phyloP scores from a whole-genome alignment of 2,329 filamentous ascomycete genomes.

The Saccharata proteae region DNA sequence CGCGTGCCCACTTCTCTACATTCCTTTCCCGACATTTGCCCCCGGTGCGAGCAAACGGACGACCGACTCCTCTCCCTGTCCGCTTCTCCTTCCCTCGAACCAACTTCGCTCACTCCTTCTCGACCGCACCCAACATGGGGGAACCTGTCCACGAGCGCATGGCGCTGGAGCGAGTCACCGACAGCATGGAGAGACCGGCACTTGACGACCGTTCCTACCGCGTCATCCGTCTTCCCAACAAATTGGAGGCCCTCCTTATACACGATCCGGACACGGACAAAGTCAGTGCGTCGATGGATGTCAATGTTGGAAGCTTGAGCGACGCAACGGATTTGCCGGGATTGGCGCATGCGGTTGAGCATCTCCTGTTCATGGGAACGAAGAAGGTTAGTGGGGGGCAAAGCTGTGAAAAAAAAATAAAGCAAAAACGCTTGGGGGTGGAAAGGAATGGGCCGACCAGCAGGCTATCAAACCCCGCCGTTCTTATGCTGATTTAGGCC shows the following conservation, averaged over 20 bases:
- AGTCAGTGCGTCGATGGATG: slow-evolving; percentile 87
- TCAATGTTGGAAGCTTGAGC: slow-evolving; percentile 92
- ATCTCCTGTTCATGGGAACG: slow-evolving; percentile 96
- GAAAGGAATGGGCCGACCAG: too few species aligned
- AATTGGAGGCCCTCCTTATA: slow-evolving; percentile 82
- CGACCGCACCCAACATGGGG: slow-evolving; percentile 12
- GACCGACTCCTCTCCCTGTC: neutral
- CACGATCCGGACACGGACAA: slow-evolving; percentile 95
- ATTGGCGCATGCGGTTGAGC: slow-evolving; percentile 92
- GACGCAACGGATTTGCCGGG: slow-evolving; percentile 85
- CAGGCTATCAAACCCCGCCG: too few species aligned
- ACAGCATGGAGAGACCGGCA: slow-evolving; percentile 67
- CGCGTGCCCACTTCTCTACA: too few species aligned
- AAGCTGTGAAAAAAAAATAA: too few species aligned
- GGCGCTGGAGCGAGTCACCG: slow-evolving; percentile 34
- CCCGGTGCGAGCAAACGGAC: neutral
- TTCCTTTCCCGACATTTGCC: neutral
- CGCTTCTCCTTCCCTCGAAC: neutral
- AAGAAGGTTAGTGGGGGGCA: slow-evolving; percentile 72
- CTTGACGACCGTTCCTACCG: slow-evolving; percentile 80
- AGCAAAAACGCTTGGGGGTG: too few species aligned
- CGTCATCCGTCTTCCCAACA: slow-evolving; percentile 72
- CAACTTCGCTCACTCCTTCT: slow-evolving; percentile 1
- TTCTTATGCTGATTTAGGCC: too few species aligned
- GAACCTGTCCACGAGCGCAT: slow-evolving; percentile 7